These are phyloP conservation scores for Conticribra weissflogii DNA, from an alignment of 108 stramenopile species.

Conservation along the genomic window DNA sequence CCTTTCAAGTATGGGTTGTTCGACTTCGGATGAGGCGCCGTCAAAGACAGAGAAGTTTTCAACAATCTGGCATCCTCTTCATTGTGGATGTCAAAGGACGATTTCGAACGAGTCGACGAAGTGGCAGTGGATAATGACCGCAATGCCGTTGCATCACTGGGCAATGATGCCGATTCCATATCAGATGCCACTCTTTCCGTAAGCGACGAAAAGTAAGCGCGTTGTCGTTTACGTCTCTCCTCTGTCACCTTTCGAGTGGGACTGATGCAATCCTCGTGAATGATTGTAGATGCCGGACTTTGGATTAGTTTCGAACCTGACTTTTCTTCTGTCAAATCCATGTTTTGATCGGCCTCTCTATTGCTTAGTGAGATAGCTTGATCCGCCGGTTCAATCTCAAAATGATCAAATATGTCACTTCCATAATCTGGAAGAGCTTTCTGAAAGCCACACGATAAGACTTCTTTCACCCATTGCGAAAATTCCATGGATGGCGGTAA, in stretches of 20 bases:
- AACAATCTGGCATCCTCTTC: constrained; percentile 33
- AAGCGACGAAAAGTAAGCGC: constrained; percentile 47
- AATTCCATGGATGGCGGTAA: constrained; percentile 43
- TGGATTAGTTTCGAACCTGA: constrained; percentile 1
- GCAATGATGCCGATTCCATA: constrained; percentile 35
- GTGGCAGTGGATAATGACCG: constrained; percentile 24
- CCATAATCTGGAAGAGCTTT: constrained; percentile 46
- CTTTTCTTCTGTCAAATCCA: constrained; percentile 6
- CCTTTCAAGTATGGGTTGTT: constrained; percentile 49
- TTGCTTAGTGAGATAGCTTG: constrained; percentile 11
- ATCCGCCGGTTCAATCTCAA: constrained; percentile 39
- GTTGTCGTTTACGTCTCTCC: constrained; percentile 28
- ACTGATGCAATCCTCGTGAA: neutral
- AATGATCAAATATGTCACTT: constrained; percentile 43
- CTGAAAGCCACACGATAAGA: constrained; percentile 39
- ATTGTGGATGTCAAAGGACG: constrained; percentile 7
- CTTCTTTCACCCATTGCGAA: constrained; percentile 35
- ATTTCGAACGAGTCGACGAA: constrained; percentile 1
- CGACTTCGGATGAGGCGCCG: constrained; percentile 21
- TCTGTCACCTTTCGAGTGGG: constrained; percentile 18
- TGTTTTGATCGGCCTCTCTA: constrained; percentile 11
- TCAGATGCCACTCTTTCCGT: constrained; percentile 16
- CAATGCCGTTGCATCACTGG: constrained; percentile 10
- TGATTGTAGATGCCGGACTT: neutral
- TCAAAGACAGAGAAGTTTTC: constrained; percentile 39